phyloP scores from a whole-genome alignment of 2,329 filamentous ascomycete genomes.

The Trichoderma simmonsii region DNA sequence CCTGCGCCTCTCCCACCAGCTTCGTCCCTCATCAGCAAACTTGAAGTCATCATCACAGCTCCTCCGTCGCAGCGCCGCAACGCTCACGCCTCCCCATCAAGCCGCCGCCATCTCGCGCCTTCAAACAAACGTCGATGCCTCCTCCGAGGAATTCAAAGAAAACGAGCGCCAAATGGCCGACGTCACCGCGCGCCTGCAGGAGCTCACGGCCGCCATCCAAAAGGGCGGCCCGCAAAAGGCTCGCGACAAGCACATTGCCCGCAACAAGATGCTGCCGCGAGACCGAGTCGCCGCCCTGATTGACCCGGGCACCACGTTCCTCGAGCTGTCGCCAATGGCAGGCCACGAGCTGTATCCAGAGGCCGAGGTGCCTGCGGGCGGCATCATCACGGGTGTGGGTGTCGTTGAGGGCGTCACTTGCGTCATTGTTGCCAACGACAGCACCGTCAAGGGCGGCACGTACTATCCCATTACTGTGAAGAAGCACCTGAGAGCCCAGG shows the following conservation, averaged over 20 bases:
- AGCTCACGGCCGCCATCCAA: constrained; percentile 68
- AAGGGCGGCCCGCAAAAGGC: constrained; percentile 79
- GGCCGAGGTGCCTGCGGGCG: constrained; percentile 83
- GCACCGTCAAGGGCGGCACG: constrained; percentile 93
- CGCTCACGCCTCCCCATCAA: constrained; percentile 77
- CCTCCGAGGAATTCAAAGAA: constrained; percentile 74
- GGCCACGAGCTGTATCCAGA: constrained; percentile 82
- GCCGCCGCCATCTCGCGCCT: constrained; percentile 79
- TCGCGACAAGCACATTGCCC: constrained; percentile 77
- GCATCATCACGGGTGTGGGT: constrained; percentile 89
- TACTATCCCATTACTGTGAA: constrained; percentile 98
- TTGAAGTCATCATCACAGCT: constrained; percentile 18
- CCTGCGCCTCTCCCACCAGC: constrained; percentile 39
- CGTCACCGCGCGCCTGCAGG: constrained; percentile 64
- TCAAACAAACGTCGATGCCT: constrained; percentile 70
- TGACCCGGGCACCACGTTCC: constrained; percentile 83
- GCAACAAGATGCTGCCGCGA: constrained; percentile 91
- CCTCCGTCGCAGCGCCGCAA: constrained; percentile 54
- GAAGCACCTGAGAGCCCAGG: constrained; percentile 91
- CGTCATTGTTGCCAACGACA: constrained; percentile 93
- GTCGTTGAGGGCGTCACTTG: constrained; percentile 87
- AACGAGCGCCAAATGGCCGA: constrained; percentile 77
- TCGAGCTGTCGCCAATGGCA: constrained; percentile 91
- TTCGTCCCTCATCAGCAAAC: constrained; percentile 23
- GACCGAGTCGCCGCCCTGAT: constrained; percentile 85